Evolutionary conservation across 148 eudicot species (phyloP), one percentile per base, ranked within the genome.

Genomic region (Oxyria digyna): DNA sequence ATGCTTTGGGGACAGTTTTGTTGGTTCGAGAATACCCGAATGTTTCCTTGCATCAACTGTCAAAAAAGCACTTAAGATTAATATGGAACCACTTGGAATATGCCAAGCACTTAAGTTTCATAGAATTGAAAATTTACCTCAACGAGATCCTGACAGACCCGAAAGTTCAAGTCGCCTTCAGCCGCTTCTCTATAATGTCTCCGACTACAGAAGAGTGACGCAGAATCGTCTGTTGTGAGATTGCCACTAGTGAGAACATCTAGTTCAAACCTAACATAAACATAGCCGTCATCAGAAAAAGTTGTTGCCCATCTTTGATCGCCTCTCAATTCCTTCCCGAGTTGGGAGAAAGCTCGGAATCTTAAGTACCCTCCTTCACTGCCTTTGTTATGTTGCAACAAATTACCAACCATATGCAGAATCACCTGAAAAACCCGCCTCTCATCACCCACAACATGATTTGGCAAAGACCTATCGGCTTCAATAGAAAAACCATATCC

Each of bases 31-130:
- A 79, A 74, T 33, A 87, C 83, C 91, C 96, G 80, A 5, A 92
- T 85, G 78, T 83, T 81, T 3, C 97, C 97, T 78, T 85, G 93
- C 97, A 92, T 92, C 78, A 84, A 62, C 97, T 91, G 93, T 68
- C 27, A 69, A 62, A 73, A 3, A 48, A 50, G 4, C 38, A 6
- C 4, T 35, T 35, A 35, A 35, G 38, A 2, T 35, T 35, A 35
- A 35, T 35, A 35, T 35, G 32, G 45, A 42, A 12, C 2, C 45
- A 42, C 12, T 12, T 1, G 14, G 14, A 3, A 9, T 42, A 11
- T 42, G 14, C 45, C 45, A 13, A 42, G 13, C 45, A 6, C n/a
- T 13, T 43, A 20, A 24, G 6, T 24, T 55, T 55, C 31, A 55
- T 24, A 55, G 0, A 14, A 43, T 10, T 23, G 6, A 26, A 26